phyloP scores from a whole-genome alignment of 805 yeast genomes.

The Ogataea zsoltii region DNA sequence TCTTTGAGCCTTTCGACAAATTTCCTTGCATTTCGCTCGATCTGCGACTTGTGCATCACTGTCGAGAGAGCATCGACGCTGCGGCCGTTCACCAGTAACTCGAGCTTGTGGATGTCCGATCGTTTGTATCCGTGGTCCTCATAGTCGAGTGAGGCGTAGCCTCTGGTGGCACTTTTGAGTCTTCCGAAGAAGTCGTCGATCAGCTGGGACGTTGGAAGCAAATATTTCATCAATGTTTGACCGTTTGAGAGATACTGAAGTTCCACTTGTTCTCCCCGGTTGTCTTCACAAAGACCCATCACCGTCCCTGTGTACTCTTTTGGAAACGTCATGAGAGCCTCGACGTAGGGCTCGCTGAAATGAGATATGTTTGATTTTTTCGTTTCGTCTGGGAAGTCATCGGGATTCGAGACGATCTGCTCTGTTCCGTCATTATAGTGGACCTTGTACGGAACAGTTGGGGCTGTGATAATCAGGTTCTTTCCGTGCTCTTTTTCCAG shows the following conservation, averaged over 20 bases:
- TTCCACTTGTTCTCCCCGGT: slow-evolving; percentile 82
- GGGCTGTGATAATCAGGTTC: slow-evolving; percentile 86
- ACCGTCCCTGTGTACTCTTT: slow-evolving; percentile 86
- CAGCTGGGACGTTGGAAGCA: slow-evolving; percentile 81
- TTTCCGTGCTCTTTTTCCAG: slow-evolving; percentile 94
- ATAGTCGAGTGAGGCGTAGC: slow-evolving; percentile 92
- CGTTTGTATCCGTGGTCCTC: slow-evolving; percentile 87
- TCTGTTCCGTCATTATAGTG: slow-evolving; percentile 66
- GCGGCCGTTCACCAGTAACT: slow-evolving; percentile 82
- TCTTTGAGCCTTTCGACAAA: slow-evolving; percentile 84
- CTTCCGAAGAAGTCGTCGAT: slow-evolving; percentile 97
- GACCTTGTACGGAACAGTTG: slow-evolving; percentile 90
- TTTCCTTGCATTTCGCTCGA: slow-evolving; percentile 69
- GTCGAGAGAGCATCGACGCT: slow-evolving; percentile 92
- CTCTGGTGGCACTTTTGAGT: slow-evolving; percentile 83
- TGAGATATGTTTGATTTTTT: slow-evolving; percentile 42
- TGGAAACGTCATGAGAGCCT: slow-evolving; percentile 88
- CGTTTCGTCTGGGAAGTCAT: slow-evolving; percentile 77
- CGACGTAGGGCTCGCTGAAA: slow-evolving; percentile 83
- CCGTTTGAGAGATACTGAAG: slow-evolving; percentile 75
- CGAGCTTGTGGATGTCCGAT: slow-evolving; percentile 83
- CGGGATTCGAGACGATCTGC: slow-evolving; percentile 79
- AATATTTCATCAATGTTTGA: slow-evolving; percentile 78
- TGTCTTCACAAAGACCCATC: slow-evolving; percentile 79
- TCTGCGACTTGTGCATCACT: slow-evolving; percentile 82